A percentile compares a stretch with the other conserved stretches of the same genome.
Conservation (phyloP, 768 basidiomycete species). For the Nevesoporus exiguus region DNA sequence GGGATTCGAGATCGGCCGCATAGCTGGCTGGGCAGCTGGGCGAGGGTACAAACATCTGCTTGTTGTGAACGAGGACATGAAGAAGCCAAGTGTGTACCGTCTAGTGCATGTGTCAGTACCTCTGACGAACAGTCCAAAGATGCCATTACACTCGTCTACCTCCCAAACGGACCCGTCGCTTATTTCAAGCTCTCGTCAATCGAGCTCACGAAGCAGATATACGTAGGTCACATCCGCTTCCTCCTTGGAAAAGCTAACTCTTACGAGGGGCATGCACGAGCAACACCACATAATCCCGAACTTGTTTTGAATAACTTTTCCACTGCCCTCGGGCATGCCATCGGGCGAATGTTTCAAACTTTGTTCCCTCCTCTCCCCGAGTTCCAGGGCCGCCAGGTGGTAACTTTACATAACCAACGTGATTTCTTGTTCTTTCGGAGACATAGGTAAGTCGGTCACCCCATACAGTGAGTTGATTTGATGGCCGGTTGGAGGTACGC, state of each 20-base stretch:
- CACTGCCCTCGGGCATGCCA: slow-evolving; percentile 87
- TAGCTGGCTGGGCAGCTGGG: slow-evolving; percentile 90
- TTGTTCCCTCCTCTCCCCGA: slow-evolving; percentile 93
- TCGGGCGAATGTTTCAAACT: slow-evolving; percentile 95
- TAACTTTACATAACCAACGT: slow-evolving; percentile 94
- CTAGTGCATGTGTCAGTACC: not conserved
- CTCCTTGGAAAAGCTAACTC: slow-evolving; percentile 5
- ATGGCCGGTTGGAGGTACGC: slow-evolving; percentile 60
- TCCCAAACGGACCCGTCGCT: slow-evolving; percentile 90
- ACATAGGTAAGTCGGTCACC: slow-evolving; percentile 62
- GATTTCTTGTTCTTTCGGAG: slow-evolving; percentile 98
- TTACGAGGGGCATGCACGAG: slow-evolving; percentile 80
- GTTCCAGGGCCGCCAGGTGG: slow-evolving; percentile 94
- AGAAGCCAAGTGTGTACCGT: slow-evolving; percentile 76
- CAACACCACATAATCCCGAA: slow-evolving; percentile 92
- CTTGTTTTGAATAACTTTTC: slow-evolving; percentile 93
- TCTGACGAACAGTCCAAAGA: slow-evolving; percentile 46
- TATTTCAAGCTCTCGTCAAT: slow-evolving; percentile 94
- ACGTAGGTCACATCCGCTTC: slow-evolving; percentile 45
- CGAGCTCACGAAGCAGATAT: slow-evolving; percentile 81
- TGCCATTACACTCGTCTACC: slow-evolving; percentile 86
- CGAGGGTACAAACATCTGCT: slow-evolving; percentile 85
- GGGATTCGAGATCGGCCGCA: slow-evolving; percentile 85
- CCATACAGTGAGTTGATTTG: not conserved
- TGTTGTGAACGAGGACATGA: slow-evolving; percentile 95